phyloP scores from a whole-genome alignment of 106 monocot genomes.

The Agapanthus africanus region DNA sequence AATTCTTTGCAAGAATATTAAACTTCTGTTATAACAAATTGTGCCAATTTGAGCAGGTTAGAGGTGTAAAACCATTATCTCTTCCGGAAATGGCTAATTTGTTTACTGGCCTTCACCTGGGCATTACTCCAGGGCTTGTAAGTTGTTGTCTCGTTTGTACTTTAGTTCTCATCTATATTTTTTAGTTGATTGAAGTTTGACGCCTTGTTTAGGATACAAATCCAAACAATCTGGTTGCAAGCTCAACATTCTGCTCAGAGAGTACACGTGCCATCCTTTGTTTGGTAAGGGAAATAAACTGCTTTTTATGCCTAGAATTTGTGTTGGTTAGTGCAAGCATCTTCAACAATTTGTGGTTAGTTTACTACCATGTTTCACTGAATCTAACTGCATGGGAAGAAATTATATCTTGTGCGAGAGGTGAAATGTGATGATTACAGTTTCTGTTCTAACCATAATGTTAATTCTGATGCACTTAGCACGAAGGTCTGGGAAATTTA shows the following conservation, averaged over 20 bases:
- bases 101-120: constrained; percentile 63
- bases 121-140: constrained; percentile 83
- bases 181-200: constrained; percentile 7
- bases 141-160: constrained; percentile 13
- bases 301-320: neutral
- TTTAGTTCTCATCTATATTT: neutral
- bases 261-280: constrained; percentile 66
- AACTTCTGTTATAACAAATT: neutral
- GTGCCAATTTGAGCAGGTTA: constrained; percentile 54
- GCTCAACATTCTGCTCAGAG: constrained; percentile 81
- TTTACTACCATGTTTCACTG: neutral
- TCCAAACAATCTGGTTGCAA: constrained; percentile 91
- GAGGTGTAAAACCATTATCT: constrained; percentile 78
- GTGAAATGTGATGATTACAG: neutral
- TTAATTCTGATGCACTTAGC: neutral
- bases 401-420: neutral
- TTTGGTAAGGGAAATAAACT: constrained; percentile 50
- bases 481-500: neutral
- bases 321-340: neutral
- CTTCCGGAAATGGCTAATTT: constrained; percentile 87
- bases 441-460: too few relatives aligned
- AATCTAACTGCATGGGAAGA: neutral
- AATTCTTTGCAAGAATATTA: neutral
- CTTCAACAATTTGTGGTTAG: neutral
- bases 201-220: constrained; percentile 62